Evolutionary conservation across 2,329 filamentous ascomycete species (phyloP).

Genomic region (Pseudogymnoascus destructans): DNA sequence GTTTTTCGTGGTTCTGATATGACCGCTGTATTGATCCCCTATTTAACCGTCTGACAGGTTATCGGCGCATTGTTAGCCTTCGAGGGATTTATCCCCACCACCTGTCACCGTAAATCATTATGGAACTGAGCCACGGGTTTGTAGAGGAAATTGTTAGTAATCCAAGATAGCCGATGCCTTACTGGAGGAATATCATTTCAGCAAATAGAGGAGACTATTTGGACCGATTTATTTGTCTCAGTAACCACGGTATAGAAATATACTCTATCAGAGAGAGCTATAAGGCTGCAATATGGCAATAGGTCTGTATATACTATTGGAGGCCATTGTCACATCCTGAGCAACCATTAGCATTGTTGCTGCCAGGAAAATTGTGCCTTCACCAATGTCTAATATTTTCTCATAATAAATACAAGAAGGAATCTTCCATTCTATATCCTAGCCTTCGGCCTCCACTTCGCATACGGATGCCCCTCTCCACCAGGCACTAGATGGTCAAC

Average conservation of each 20-base stretch:
- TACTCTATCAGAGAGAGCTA: neutral
- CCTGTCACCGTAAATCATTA: neutral
- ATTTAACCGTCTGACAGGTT: neutral
- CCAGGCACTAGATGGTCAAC: constrained; percentile 35
- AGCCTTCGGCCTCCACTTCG: constrained; percentile 26
- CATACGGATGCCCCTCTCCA: constrained; percentile 34
- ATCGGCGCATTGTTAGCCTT: constrained; percentile 2
- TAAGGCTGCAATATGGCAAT: neutral
- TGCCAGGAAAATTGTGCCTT: neutral
- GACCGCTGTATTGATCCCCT: neutral
- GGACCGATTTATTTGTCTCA: neutral
- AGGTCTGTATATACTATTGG: neutral
- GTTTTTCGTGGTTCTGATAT: neutral
- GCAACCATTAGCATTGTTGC: neutral
- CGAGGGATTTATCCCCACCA: neutral
- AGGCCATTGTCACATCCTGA: neutral
- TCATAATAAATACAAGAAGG: neutral
- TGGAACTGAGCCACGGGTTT: neutral
- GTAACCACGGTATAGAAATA: neutral
- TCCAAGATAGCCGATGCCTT: neutral
- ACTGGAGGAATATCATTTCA: neutral
- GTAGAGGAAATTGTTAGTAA: neutral
- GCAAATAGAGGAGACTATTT: neutral
- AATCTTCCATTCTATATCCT: constrained; percentile 17
- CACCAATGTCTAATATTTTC: neutral